phyloP scores from a whole-genome alignment of 2,329 filamentous ascomycete genomes.

The Aureobasidium namibiae region DNA sequence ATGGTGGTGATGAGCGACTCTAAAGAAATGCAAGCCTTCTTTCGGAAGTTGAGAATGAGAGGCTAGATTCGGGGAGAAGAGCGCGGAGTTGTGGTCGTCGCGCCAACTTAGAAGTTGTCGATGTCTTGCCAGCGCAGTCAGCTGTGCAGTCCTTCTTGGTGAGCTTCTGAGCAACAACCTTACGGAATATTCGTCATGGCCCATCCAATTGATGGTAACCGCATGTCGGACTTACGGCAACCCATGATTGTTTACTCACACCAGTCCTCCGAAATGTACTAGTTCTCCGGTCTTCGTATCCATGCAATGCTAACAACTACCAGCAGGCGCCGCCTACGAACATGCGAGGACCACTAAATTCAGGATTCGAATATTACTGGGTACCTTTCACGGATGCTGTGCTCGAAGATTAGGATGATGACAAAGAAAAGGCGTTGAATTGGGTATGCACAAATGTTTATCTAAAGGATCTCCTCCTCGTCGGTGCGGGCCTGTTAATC shows the following conservation, averaged over 20 bases:
- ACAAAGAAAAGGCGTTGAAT: slow-evolving; percentile 12
- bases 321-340: not conserved
- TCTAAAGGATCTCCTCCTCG: slow-evolving; percentile 4
- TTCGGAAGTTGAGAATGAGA: not conserved
- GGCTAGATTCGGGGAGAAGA: too few relatives aligned
- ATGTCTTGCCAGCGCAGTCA: not conserved
- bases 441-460: slow-evolving; percentile 11
- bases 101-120: not conserved
- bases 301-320: not conserved
- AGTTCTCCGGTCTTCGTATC: not conserved
- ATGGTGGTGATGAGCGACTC: not conserved
- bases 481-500: not conserved
- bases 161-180: too few relatives aligned
- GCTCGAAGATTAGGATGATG: not conserved
- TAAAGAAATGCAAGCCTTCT: too few relatives aligned
- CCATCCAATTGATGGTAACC: too few relatives aligned
- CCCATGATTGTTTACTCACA: not conserved
- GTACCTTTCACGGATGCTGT: not conserved
- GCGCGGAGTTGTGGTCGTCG: not conserved
- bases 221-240: too few relatives aligned
- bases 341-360: not conserved
- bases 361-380: not conserved
- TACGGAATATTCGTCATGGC: too few relatives aligned
- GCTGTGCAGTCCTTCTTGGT: not conserved
- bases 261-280: too few relatives aligned